Conservation (phyloP, 495 filamentous ascomycete genomes). For the Pseudevernia furfuracea region DNA sequence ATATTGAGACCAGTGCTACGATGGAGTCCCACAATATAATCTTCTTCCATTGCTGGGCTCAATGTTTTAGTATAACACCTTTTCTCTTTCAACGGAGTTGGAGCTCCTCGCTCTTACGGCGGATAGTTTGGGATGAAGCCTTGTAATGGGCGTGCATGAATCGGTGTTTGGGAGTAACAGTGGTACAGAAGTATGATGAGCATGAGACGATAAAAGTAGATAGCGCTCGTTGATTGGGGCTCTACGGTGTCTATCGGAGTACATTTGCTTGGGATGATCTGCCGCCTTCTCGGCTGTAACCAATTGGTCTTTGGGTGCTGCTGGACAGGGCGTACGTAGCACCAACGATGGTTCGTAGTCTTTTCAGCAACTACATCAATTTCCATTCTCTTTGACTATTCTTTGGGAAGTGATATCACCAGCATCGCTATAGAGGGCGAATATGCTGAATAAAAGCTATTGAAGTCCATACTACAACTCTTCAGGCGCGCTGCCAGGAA, state of each 20-base stretch:
- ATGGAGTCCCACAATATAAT: neutral
- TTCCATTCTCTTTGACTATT: no score
- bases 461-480: no score
- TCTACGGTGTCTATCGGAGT: neutral
- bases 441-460: no score
- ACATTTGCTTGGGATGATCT: neutral
- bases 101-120: neutral
- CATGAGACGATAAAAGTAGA: neutral
- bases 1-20: slow-evolving; percentile 3
- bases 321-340: neutral
- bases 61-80: neutral
- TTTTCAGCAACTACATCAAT: neutral
- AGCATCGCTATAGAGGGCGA: no score
- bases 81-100: neutral
- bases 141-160: neutral
- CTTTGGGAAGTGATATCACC: no score
- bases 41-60: neutral
- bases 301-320: neutral
- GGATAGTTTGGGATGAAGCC: neutral
- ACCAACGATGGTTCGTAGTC: neutral
- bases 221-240: neutral
- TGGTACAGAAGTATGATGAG: neutral
- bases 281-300: neutral
- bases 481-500: no score
- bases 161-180: neutral